A percentile compares a stretch with the other conserved stretches of the same genome.
Evolutionary conservation across 805 yeast species (phyloP).

Genomic region (Jamesozyma rosinii): DNA sequence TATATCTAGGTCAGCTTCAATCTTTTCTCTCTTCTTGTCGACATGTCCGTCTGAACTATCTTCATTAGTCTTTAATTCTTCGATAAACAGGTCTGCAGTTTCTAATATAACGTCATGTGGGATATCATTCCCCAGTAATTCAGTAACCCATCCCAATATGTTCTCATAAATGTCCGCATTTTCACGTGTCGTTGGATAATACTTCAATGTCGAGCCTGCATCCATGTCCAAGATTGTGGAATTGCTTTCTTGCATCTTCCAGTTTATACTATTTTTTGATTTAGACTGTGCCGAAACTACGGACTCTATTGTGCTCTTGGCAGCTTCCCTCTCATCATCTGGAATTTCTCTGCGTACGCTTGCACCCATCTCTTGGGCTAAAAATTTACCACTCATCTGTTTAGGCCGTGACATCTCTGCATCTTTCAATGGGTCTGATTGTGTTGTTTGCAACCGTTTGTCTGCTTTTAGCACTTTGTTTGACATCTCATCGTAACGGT

Average conservation of each 20-base stretch:
- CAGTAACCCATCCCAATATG: constrained; percentile 51
- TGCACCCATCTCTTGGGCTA: constrained; percentile 62
- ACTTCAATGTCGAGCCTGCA: constrained; percentile 42
- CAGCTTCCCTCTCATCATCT: constrained; percentile 12
- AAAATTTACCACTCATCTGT: constrained; percentile 61
- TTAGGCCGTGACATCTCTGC: constrained; percentile 57
- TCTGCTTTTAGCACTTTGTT: constrained; percentile 62
- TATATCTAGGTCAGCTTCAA: constrained; percentile 40
- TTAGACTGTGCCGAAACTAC: constrained; percentile 5
- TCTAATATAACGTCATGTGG: constrained; percentile 55
- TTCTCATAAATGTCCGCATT: constrained; percentile 44
- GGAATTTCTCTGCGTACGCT: constrained; percentile 6
- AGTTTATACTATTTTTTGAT: constrained; percentile 3
- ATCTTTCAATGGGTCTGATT: constrained; percentile 33
- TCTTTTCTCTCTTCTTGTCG: constrained; percentile 36
- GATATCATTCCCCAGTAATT: constrained; percentile 56
- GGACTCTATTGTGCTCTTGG: constrained; percentile 15
- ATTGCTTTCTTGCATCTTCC: not conserved
- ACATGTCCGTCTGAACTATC: constrained; percentile 10
- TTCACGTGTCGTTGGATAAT: constrained; percentile 52
- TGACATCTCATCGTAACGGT: constrained; percentile 66
- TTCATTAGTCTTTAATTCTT: constrained; percentile 14
- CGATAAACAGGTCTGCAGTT: constrained; percentile 22
- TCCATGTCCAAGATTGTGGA: constrained; percentile 31
- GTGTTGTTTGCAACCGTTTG: constrained; percentile 39